These are phyloP conservation scores for Hortiboletus campestris DNA, from an alignment of 768 basidiomycete species.

Conservation along the genomic window DNA sequence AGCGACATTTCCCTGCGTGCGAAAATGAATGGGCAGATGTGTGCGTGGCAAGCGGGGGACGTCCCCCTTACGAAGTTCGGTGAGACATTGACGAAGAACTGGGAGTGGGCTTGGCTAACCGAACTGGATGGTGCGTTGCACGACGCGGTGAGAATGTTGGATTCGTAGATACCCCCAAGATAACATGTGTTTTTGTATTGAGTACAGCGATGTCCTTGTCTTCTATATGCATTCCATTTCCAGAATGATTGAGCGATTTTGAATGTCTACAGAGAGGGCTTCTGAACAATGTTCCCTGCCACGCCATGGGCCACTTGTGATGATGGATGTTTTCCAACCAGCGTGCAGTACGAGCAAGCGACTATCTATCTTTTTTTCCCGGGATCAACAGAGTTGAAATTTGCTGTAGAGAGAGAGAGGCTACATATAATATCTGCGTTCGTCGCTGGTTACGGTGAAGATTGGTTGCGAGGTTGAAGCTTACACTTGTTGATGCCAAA, in stretches of 20 bases:
- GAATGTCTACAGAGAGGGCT: neutral
- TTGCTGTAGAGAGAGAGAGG: neutral
- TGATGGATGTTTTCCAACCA: neutral
- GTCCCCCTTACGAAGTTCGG: slow-evolving; percentile 40
- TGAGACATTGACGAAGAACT: slow-evolving; percentile 44
- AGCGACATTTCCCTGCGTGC: slow-evolving; percentile 33
- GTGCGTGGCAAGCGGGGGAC: slow-evolving; percentile 13
- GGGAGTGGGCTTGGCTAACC: slow-evolving; percentile 51
- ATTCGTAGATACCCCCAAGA: neutral
- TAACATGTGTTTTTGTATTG: neutral
- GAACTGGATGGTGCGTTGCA: slow-evolving; percentile 20
- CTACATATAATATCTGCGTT: no score
- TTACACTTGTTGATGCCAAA: no score
- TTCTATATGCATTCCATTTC: neutral
- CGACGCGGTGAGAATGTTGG: slow-evolving; percentile 19
- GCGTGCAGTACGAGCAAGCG: neutral
- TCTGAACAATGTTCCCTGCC: no score
- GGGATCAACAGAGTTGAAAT: neutral
- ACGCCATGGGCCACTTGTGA: no score
- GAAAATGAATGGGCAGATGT: slow-evolving; percentile 16
- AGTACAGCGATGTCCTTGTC: neutral
- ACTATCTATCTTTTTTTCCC: neutral
- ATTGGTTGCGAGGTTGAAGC: no score
- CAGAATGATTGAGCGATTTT: no score
- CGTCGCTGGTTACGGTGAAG: no score